Evolutionary conservation across 306 rosid genomes (phyloP).

Genomic region (Malus fusca): DNA sequence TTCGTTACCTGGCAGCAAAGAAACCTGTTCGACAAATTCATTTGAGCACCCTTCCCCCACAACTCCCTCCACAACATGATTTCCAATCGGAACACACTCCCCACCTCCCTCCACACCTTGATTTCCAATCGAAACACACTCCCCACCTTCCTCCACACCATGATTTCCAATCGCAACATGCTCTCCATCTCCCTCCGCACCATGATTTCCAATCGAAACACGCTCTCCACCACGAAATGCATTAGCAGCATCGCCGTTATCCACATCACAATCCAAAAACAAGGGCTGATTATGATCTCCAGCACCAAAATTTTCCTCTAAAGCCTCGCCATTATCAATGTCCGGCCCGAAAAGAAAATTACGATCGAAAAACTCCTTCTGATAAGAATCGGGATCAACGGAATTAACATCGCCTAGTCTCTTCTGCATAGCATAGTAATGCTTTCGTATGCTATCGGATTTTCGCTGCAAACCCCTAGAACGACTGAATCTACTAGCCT

Average conservation of each 20-base stretch:
- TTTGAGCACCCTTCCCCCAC: background rate
- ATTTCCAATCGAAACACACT: background rate
- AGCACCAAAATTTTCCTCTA: conserved; percentile 12
- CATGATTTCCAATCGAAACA: too few relatives aligned
- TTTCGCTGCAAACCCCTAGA: conserved; percentile 32
- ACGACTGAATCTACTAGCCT: conserved; percentile 13
- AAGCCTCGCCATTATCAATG: conserved; percentile 8
- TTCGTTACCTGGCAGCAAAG: background rate
- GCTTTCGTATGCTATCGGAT: conserved; percentile 34
- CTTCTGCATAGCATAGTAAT: conserved; percentile 39
- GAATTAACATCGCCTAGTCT: conserved; percentile 22
- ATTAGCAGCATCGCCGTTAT: background rate
- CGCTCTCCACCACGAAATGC: background rate
- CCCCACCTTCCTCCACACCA: background rate
- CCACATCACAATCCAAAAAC: background rate
- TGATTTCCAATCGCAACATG: background rate
- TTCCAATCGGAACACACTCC: background rate
- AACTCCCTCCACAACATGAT: background rate
- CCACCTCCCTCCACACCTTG: background rate
- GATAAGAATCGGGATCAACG: conserved; percentile 6
- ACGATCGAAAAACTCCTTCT: background rate
- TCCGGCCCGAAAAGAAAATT: background rate
- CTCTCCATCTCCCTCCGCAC: background rate
- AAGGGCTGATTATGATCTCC: conserved; percentile 8
- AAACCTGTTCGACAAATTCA: background rate